Conservation (phyloP, 2,329 filamentous ascomycete genomes). For the Juglanconis oblonga region DNA sequence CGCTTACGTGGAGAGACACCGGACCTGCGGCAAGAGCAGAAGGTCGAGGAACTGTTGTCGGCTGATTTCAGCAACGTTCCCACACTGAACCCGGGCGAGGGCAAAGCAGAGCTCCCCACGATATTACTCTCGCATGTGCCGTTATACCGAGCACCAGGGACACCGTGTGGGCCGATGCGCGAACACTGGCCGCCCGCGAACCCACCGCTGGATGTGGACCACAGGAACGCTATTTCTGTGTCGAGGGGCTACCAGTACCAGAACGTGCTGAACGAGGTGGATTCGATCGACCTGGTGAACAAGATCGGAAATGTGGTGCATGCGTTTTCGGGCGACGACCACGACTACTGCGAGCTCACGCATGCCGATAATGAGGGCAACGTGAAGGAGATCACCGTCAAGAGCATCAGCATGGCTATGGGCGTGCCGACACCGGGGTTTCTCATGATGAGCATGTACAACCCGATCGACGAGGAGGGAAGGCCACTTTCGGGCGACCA, state of each 20-base stretch:
- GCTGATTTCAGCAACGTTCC: constrained; percentile 39
- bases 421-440: constrained; percentile 86
- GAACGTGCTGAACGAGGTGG: constrained; percentile 77
- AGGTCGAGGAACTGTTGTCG: constrained; percentile 55
- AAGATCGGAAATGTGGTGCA: constrained; percentile 79
- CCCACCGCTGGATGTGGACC: constrained; percentile 59
- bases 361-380: constrained; percentile 68
- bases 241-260: constrained; percentile 89
- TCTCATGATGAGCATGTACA: constrained; percentile 85
- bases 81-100: constrained; percentile 40
- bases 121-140: constrained; percentile 90
- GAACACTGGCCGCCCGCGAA: constrained; percentile 78
- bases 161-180: constrained; percentile 81
- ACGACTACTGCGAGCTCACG: constrained; percentile 91
- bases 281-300: constrained; percentile 73
- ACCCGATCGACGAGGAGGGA: constrained; percentile 69
- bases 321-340: constrained; percentile 93
- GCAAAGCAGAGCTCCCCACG: constrained; percentile 69
- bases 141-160: constrained; percentile 76
- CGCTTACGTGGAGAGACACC: constrained; percentile 59
- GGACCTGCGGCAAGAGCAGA: constrained; percentile 55
- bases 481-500: constrained; percentile 42
- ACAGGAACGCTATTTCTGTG: constrained; percentile 76
- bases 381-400: constrained; percentile 85
- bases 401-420: constrained; percentile 95